These are phyloP conservation scores for Saksenaea oblongispora DNA, from an alignment of 371 early-diverging fungal genomes.

Conservation along the genomic window DNA sequence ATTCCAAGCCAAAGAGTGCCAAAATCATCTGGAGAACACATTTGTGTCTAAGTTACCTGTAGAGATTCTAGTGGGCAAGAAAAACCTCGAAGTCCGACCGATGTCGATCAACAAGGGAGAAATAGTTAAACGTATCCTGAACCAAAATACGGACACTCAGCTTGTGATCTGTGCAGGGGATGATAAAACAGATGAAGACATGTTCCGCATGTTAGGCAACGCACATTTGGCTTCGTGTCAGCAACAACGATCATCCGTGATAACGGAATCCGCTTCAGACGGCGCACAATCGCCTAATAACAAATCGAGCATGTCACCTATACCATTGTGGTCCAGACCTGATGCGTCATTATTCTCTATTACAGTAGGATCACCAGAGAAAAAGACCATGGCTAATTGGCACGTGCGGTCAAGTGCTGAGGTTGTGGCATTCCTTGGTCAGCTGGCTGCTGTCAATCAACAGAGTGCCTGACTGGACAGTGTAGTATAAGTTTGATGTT, in stretches of 20 bases:
- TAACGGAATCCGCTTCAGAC: constrained; percentile 5
- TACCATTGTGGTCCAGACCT: not conserved
- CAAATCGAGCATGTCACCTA: not conserved
- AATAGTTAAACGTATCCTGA: constrained; percentile 83
- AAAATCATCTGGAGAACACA: constrained; percentile 84
- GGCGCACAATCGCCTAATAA: constrained; percentile 5
- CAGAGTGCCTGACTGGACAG: not conserved
- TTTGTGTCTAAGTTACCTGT: constrained; percentile 86
- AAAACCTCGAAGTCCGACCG: constrained; percentile 94
- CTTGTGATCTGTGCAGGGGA: constrained; percentile 96
- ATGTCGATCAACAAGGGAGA: constrained; percentile 87
- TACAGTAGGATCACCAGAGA: constrained; percentile 76
- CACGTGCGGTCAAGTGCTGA: constrained; percentile 61
- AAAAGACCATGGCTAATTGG: constrained; percentile 84
- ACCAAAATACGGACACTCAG: constrained; percentile 64
- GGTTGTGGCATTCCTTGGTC: constrained; percentile 27
- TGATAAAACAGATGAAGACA: constrained; percentile 97
- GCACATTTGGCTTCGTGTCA: constrained; percentile 18
- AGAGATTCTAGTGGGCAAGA: constrained; percentile 94
- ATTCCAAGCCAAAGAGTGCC: constrained; percentile 90
- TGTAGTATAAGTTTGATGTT: not conserved
- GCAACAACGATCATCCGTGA: constrained; percentile 7
- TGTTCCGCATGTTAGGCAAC: constrained; percentile 68
- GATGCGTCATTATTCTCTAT: constrained; percentile 53
- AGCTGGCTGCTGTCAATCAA: not conserved